These are phyloP conservation scores for Neospermospora avenae DNA, from an alignment of 2,329 filamentous ascomycete genomes.

Conservation along the genomic window DNA sequence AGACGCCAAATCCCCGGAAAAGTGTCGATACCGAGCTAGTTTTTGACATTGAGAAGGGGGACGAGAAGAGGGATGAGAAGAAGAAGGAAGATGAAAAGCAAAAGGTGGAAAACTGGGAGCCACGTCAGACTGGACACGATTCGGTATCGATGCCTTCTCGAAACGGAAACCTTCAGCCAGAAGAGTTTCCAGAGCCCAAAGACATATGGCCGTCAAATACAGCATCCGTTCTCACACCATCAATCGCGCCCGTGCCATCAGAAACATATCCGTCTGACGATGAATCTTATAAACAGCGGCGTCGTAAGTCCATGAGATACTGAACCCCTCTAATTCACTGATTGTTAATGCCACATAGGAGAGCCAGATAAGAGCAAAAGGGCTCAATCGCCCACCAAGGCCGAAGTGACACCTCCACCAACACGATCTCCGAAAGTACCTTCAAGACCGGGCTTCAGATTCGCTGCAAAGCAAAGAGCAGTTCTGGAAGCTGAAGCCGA, in stretches of 20 bases:
- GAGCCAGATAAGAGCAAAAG: conserved; percentile 1
- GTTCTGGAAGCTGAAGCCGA: conserved; percentile 11
- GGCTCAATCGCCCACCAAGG: background rate
- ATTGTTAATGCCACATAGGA: background rate
- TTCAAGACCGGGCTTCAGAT: conserved; percentile 1
- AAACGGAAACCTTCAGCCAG: background rate
- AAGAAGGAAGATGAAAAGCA: no score
- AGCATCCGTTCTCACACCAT: background rate
- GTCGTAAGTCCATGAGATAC: background rate
- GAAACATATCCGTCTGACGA: background rate
- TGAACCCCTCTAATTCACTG: background rate
- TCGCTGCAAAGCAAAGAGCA: conserved; percentile 3
- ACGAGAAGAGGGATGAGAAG: background rate
- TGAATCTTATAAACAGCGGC: background rate
- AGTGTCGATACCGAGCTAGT: background rate
- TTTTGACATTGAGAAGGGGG: background rate
- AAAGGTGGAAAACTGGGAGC: no score
- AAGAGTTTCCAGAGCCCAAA: background rate
- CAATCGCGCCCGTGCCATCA: background rate
- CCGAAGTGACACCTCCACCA: background rate
- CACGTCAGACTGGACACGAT: no score
- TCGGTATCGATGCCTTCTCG: background rate
- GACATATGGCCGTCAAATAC: background rate
- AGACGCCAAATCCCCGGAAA: background rate
- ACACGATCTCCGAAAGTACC: background rate